Evolutionary conservation across 805 yeast species (phyloP), one percentile per base, ranked within the genome.

Genomic region (Helenozyma baotianmanensis): DNA sequence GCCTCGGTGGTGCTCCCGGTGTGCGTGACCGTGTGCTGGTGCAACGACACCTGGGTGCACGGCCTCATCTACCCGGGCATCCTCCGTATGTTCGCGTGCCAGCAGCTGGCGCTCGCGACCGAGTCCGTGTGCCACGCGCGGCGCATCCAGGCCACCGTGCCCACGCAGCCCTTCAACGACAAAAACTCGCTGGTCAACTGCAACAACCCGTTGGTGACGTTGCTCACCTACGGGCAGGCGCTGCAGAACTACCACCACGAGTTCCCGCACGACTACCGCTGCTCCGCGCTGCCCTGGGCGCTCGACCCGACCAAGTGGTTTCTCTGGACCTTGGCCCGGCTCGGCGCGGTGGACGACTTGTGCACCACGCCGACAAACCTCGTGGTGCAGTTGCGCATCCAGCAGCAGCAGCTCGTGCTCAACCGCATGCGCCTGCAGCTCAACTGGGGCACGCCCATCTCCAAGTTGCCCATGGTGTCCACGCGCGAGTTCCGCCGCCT

Each of bases 391-490:
- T 45, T 67, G n/a, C 43, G 48, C 29, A 50, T 66, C 14, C 72
- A 67, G 39, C 96, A 88, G 54, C 81, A 80, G 55, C 97, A 89
- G 61, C 79, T 78, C 58, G 64, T 80, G 40, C 69, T 89, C 16
- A 95, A 89, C 58, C 67, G 76, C 40, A 78, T 85, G 63, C 71
- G 92, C 43, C 69, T 86, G 9, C 78, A 79, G 43, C 70, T 89
- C 39, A 83, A 85, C 62, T 89, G 97, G 97, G 97, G 97, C 14
- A 83, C 89, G 2, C 95, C 96, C 3, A 81, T 90, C 33, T 90
- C 88, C 43, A 81, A 80, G 55, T 67, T 89, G 11, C 97, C 97
- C 0, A 72, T 80, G 30, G 64, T 72, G 32, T 53, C 74, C 1
- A 70, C 77, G 2, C 56, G 51, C 27, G 74, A 72, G 32, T 72